Base-by-base conservation (phyloP, 2,329 filamentous ascomycete species). In the Daldinia sp. region DNA sequence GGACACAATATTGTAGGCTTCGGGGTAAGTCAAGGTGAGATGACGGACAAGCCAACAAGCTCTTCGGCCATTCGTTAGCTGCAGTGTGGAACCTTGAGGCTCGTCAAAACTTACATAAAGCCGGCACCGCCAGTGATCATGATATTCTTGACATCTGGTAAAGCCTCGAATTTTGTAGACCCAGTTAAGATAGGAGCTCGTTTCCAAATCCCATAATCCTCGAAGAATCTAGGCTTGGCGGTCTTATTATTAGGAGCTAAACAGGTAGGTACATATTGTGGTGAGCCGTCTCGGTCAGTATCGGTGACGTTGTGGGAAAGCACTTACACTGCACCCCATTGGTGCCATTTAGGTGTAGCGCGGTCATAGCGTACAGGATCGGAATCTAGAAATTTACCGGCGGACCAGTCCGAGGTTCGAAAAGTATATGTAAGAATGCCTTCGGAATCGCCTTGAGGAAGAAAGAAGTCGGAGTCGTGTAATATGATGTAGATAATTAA, bases 21-120 rank as follows among this genome's bases (percentile, higher is more conserved):
- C 75, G 2, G 89, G 85, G 73, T 94, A 94, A 30, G 88, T 92
- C 60, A 91, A 78, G 9, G 87, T 87, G 53, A 95, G 82, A 77
- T 94, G 91, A 64, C 92, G 88, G 65, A 92, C 90, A 34, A 94
- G 84, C 92, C 92, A 94, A 75, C 90, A 93, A 54, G 90, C 91
- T 77, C 90, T 93, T 72, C 51, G 67, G 43, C 58, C 51, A 47
- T 41, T 54, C 7, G 45, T 74, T 57, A 75, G 71, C 66, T 27
- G 29, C 29, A 55, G 15, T 13, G 51, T 52, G 25, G 21, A 58
- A 63, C 17, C 47, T 43, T 50, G 15, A 54, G 51, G 6, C 34
- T 32, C 23, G 23, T 11, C 9, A 61, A 48, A 64, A 77, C 89
- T 77, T 81, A 93, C 90, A 94, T 94, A 81, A 95, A 95, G 70